Conservation (phyloP, 2,329 filamentous ascomycete species). For the Ceratocystis huliohia region DNA sequence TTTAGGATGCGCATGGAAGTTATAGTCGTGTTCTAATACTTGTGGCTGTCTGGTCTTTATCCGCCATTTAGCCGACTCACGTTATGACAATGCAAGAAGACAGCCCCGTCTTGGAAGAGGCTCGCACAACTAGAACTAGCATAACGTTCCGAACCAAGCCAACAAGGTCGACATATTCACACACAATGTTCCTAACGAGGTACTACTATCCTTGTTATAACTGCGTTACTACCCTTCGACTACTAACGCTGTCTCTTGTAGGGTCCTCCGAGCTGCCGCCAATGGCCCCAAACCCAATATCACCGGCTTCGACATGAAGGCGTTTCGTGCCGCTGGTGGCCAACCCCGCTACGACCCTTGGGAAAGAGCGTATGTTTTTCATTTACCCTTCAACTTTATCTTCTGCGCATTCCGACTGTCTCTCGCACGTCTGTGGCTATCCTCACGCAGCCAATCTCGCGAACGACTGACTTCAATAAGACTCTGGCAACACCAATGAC, state of each 20-base stretch:
- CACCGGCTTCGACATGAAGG: slow-evolving; percentile 82
- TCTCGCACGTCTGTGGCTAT: slow-evolving; percentile 9
- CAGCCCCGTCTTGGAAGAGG: slow-evolving; percentile 1
- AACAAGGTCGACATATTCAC: background rate
- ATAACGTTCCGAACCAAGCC: background rate
- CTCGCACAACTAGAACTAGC: background rate
- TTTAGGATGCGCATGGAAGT: background rate
- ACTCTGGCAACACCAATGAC: background rate
- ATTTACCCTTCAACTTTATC: background rate
- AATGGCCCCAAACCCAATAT: slow-evolving; percentile 54
- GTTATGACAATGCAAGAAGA: background rate
- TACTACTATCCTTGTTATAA: background rate
- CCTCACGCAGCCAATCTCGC: background rate
- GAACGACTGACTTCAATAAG: background rate
- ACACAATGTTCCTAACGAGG: slow-evolving; percentile 5
- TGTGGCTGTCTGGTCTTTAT: background rate
- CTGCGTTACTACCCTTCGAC: background rate
- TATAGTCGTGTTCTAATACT: background rate
- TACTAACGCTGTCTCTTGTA: slow-evolving; percentile 22
- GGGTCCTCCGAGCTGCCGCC: slow-evolving; percentile 39
- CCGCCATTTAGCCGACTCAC: background rate
- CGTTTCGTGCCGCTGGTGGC: slow-evolving; percentile 60
- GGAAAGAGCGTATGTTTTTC: slow-evolving; percentile 45
- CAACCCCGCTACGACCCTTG: slow-evolving; percentile 52
- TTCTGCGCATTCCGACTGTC: background rate